Percentiles rank a stretch among this genome's conserved stretches.
Evolutionary conservation across 331 rosid genomes (phyloP).

Genomic region (Quercus lobata): DNA sequence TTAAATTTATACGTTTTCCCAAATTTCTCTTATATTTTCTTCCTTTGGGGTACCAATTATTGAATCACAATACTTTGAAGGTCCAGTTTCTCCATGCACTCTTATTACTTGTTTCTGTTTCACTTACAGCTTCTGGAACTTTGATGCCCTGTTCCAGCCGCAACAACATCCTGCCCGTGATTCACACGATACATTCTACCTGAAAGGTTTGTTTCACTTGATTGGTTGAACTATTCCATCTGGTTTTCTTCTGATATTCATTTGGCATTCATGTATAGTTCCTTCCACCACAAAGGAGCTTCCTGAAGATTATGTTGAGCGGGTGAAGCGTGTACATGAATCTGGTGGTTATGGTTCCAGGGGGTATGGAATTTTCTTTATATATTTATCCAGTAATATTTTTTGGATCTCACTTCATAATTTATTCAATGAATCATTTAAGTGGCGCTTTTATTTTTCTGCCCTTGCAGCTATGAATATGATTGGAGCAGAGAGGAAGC

Average conservation of each 20-base stretch:
- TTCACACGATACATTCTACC: conserved; percentile 87
- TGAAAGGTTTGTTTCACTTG: conserved; percentile 40
- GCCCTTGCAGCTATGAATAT: conserved; percentile 60
- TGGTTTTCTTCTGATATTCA: conserved; percentile 18
- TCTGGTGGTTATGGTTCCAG: conserved; percentile 87
- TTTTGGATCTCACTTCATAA: not conserved
- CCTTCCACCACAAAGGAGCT: conserved; percentile 73
- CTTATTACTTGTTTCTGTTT: conserved; percentile 18
- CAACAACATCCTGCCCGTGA: conserved; percentile 99
- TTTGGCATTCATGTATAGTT: conserved; percentile 39
- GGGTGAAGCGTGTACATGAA: conserved; percentile 84
- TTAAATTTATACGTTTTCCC: not conserved
- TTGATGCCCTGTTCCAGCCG: conserved; percentile 92
- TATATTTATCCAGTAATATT: conserved; percentile 4
- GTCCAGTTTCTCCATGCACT: not conserved
- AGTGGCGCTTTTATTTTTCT: conserved; percentile 7
- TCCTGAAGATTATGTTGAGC: conserved; percentile 91
- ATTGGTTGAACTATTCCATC: conserved; percentile 9
- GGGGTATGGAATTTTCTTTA: conserved; percentile 53
- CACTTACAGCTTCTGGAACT: conserved; percentile 88
- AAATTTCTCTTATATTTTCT: not conserved
- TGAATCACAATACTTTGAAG: not conserved
- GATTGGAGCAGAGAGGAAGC: conserved; percentile 95
- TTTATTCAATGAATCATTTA: conserved; percentile 7
- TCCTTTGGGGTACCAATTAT: not conserved